Conservation (phyloP, 495 filamentous ascomycete species). For the Aspergillus baeticus region DNA sequence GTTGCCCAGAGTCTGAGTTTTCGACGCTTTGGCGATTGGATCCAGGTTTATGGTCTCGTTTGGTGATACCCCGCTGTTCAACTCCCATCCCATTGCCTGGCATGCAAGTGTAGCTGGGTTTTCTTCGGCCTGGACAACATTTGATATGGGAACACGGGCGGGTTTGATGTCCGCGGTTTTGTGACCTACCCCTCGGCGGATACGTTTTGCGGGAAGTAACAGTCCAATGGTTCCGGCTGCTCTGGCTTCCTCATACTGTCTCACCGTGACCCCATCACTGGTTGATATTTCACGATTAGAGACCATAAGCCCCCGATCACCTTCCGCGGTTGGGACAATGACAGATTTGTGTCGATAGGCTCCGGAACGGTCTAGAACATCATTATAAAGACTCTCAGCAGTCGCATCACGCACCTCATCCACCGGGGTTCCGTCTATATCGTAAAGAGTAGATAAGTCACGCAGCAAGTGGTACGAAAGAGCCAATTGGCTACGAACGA, state of each 20-base stretch:
- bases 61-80: constrained; percentile 63
- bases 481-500: constrained; percentile 87
- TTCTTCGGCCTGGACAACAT: constrained; percentile 59
- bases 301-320: constrained; percentile 81
- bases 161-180: constrained; percentile 43
- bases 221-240: constrained; percentile 41
- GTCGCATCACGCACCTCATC: constrained; percentile 76
- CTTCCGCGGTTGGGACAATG: constrained; percentile 70
- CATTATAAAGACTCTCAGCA: constrained; percentile 89
- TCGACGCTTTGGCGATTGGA: constrained; percentile 53
- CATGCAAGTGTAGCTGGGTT: constrained; percentile 68
- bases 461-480: constrained; percentile 80
- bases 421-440: constrained; percentile 78
- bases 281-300: constrained; percentile 72
- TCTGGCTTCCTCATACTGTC: constrained; percentile 63
- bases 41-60: constrained; percentile 75
- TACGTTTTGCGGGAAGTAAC: constrained; percentile 40
- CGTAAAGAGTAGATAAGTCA: constrained; percentile 87
- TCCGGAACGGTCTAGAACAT: constrained; percentile 87
- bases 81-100: constrained; percentile 74
- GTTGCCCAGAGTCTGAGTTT: constrained; percentile 74
- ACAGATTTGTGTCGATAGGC: constrained; percentile 77
- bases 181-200: constrained; percentile 44
- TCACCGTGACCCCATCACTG: constrained; percentile 69
- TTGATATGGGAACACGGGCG: constrained; percentile 47